These are phyloP conservation scores for Claviceps digitariae DNA, from an alignment of 2,329 filamentous ascomycete species.

Conservation along the genomic window DNA sequence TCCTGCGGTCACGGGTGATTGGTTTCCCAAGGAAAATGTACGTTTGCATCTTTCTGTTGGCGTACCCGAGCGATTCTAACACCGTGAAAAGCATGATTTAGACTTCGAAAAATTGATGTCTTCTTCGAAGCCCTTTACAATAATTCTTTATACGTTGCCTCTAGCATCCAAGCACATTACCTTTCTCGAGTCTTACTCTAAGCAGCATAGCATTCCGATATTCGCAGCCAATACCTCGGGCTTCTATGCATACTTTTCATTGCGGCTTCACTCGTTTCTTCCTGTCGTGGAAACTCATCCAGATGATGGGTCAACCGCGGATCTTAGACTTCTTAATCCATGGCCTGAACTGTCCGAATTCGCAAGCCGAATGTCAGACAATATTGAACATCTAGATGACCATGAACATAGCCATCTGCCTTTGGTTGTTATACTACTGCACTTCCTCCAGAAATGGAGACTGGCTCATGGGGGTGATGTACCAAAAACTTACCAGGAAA, in stretches of 20 bases:
- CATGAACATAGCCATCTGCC: constrained; percentile 88
- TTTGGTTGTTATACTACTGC: constrained; percentile 67
- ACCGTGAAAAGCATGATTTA: constrained; percentile 12
- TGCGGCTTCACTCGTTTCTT: constrained; percentile 64
- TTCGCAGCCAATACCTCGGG: constrained; percentile 80
- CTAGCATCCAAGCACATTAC: constrained; percentile 29
- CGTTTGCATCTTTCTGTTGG: not conserved
- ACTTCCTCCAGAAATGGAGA: constrained; percentile 77
- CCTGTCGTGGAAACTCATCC: constrained; percentile 95
- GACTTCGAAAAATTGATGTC: constrained; percentile 29
- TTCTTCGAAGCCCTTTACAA: constrained; percentile 30
- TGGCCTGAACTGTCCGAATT: constrained; percentile 73
- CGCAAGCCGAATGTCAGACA: constrained; percentile 48
- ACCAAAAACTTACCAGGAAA: constrained; percentile 70
- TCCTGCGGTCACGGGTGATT: constrained; percentile 75
- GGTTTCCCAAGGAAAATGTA: constrained; percentile 36
- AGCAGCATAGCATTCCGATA: constrained; percentile 52
- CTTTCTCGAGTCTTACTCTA: constrained; percentile 32
- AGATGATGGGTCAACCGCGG: constrained; percentile 69
- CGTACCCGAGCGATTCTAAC: constrained; percentile 5
- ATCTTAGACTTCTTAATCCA: constrained; percentile 70
- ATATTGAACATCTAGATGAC: constrained; percentile 56
- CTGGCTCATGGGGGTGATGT: constrained; percentile 49
- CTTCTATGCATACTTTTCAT: constrained; percentile 82
- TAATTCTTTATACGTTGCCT: constrained; percentile 42